Evolutionary conservation across 2,329 filamentous ascomycete genomes (phyloP).

Genomic region (Paecilomyces sp.): DNA sequence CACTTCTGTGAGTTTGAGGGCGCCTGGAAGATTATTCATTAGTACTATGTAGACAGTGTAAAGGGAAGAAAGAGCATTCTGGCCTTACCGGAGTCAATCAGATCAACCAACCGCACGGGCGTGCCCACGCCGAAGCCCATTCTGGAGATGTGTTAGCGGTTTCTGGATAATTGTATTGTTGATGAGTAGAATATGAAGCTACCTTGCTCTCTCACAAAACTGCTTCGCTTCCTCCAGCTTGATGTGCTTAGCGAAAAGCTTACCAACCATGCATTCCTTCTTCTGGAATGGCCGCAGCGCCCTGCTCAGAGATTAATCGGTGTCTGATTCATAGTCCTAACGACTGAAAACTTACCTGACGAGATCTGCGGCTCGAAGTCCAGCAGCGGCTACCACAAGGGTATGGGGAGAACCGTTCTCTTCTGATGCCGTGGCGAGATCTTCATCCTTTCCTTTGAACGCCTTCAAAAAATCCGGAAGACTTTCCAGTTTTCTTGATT

Average conservation of each 20-base stretch:
- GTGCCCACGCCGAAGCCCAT: constrained; percentile 89
- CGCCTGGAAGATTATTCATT: constrained; percentile 40
- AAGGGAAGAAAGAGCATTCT: constrained; percentile 18
- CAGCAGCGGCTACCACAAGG: constrained; percentile 77
- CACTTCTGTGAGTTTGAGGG: constrained; percentile 62
- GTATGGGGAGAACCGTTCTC: constrained; percentile 74
- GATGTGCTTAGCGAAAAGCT: constrained; percentile 97
- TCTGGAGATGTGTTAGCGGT: constrained; percentile 28
- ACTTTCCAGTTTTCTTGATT: constrained; percentile 60
- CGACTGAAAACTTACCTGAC: constrained; percentile 51
- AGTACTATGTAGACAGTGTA: not conserved
- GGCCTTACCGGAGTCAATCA: constrained; percentile 67
- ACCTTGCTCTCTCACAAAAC: constrained; percentile 60
- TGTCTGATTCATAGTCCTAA: not conserved
- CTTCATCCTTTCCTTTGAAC: constrained; percentile 46
- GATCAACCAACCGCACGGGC: constrained; percentile 70
- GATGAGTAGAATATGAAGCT: constrained; percentile 19
- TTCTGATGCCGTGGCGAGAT: constrained; percentile 58
- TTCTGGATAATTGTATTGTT: not conserved
- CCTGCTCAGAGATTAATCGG: constrained; percentile 24
- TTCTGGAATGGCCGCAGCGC: constrained; percentile 70
- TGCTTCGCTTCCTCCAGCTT: constrained; percentile 82
- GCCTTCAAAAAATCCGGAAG: constrained; percentile 72
- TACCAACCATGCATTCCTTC: constrained; percentile 72
- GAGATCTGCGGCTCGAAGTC: constrained; percentile 77